Evolutionary conservation across 805 yeast species (phyloP).

Genomic region (Metschnikowia colocasiae): DNA sequence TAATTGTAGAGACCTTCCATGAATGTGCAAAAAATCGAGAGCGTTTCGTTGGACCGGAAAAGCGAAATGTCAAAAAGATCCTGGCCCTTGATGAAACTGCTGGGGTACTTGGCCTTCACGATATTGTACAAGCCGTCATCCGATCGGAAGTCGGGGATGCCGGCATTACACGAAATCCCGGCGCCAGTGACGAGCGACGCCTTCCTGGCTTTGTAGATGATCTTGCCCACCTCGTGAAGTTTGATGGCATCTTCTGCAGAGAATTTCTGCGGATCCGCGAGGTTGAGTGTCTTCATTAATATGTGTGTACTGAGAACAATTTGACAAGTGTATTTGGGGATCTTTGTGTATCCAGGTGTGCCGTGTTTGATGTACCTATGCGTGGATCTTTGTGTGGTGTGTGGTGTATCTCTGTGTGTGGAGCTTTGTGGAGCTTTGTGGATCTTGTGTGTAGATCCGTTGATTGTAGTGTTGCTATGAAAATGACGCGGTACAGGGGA

Average conservation of each 20-base stretch:
- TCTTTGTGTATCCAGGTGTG: too few species aligned
- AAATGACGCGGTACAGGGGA: not conserved
- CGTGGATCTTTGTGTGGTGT: not conserved
- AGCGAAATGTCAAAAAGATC: conserved; percentile 87
- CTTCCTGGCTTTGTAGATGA: conserved; percentile 51
- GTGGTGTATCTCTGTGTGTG: not conserved
- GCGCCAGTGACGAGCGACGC: conserved; percentile 86
- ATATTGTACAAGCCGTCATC: conserved; percentile 75
- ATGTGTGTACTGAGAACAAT: not conserved
- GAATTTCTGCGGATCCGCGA: conserved; percentile 16
- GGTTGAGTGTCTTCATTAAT: conserved; percentile 31
- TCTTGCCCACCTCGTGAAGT: conserved; percentile 38
- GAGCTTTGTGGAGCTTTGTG: not conserved
- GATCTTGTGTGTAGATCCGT: not conserved
- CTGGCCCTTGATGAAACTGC: conserved; percentile 70
- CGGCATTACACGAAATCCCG: conserved; percentile 94
- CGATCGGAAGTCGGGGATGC: conserved; percentile 93
- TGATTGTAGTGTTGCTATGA: not conserved
- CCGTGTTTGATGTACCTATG: too few species aligned
- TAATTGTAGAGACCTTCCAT: conserved; percentile 75
- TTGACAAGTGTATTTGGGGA: too few species aligned
- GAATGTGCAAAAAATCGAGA: conserved; percentile 77
- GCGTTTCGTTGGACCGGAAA: conserved; percentile 63
- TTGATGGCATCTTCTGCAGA: conserved; percentile 31
- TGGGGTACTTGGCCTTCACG: conserved; percentile 61